phyloP scores from a whole-genome alignment of 169 alveolate species.

The Condylostoma magnum region DNA sequence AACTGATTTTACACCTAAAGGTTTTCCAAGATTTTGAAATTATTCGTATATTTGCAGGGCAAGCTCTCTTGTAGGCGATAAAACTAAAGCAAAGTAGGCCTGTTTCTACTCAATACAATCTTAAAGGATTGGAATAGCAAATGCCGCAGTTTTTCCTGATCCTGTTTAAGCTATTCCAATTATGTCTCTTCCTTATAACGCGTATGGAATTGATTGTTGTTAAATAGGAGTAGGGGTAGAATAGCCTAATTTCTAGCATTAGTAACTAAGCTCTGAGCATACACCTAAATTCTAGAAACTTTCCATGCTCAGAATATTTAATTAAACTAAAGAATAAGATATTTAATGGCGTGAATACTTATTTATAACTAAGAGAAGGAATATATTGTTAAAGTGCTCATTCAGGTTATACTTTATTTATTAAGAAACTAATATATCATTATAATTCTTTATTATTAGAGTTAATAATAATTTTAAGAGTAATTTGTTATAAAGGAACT shows the following conservation, averaged over 20 bases:
- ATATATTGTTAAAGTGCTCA: no score
- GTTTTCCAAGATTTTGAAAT: constrained; percentile 92
- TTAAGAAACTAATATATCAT: no score
- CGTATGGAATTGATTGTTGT: constrained; percentile 89
- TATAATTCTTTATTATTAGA: no score
- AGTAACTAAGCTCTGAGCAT: constrained; percentile 93
- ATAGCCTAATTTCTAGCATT: constrained; percentile 90
- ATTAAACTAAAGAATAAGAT: no score
- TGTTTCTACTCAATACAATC: constrained; percentile 84
- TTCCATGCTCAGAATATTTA: no score
- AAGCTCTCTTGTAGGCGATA: constrained; percentile 99
- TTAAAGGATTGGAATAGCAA: constrained; percentile 96
- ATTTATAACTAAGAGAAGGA: no score
- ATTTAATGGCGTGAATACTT: no score
- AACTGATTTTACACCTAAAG: constrained; percentile 89
- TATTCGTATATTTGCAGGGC: constrained; percentile 96
- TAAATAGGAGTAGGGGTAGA: constrained; percentile 94
- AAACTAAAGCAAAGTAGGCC: constrained; percentile 86
- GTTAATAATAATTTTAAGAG: no score
- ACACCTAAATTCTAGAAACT: constrained; percentile 92
- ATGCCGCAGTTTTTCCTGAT: constrained; percentile 92
- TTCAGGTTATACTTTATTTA: no score
- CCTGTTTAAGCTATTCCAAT: constrained; percentile 99
- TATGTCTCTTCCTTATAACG: constrained; percentile 94
- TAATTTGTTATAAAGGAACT: no score